Conservation (phyloP, 1,284 basidiomycete genomes). For the Microbotryomycetes sp. region DNA sequence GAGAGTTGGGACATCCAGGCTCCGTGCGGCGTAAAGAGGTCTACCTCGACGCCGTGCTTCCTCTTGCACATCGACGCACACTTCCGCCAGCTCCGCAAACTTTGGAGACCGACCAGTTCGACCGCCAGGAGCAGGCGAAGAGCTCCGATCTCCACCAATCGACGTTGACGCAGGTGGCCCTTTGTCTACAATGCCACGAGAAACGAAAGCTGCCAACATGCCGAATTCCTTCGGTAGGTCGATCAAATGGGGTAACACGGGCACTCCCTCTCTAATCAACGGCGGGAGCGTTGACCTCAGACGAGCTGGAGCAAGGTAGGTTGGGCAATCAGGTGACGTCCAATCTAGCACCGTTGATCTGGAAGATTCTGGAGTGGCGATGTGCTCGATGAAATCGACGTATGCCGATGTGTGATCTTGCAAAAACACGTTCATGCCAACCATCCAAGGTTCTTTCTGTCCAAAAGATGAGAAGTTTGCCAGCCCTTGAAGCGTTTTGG, state of each 20-base stretch:
- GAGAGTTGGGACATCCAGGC: too few relatives aligned
- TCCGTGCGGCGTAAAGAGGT: neutral
- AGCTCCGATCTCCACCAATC: constrained; percentile 2
- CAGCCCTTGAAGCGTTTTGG: constrained; percentile 37
- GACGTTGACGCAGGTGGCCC: constrained; percentile 1
- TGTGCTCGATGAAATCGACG: constrained; percentile 35
- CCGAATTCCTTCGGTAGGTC: constrained; percentile 37
- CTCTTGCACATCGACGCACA: constrained; percentile 18
- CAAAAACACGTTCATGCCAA: constrained; percentile 39
- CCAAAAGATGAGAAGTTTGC: constrained; percentile 39
- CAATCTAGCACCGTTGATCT: constrained; percentile 31
- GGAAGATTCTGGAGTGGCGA: constrained; percentile 22
- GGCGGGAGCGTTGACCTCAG: constrained; percentile 28
- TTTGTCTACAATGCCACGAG: constrained; percentile 10
- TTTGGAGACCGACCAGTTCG: neutral
- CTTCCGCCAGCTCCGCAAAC: constrained; percentile 19
- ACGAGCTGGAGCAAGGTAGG: constrained; percentile 33
- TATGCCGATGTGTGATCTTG: constrained; percentile 33
- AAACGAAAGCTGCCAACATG: constrained; percentile 21
- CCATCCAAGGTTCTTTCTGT: constrained; percentile 41
- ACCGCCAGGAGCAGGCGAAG: too few relatives aligned
- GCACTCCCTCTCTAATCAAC: constrained; percentile 35
- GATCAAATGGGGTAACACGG: constrained; percentile 37
- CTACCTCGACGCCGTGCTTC: constrained; percentile 23
- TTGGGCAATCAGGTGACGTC: constrained; percentile 34